Percentiles rank a stretch among this genome's conserved stretches.
Evolutionary conservation across 2,329 filamentous ascomycete genomes (phyloP).

Genomic region (Colletotrichum sp.): DNA sequence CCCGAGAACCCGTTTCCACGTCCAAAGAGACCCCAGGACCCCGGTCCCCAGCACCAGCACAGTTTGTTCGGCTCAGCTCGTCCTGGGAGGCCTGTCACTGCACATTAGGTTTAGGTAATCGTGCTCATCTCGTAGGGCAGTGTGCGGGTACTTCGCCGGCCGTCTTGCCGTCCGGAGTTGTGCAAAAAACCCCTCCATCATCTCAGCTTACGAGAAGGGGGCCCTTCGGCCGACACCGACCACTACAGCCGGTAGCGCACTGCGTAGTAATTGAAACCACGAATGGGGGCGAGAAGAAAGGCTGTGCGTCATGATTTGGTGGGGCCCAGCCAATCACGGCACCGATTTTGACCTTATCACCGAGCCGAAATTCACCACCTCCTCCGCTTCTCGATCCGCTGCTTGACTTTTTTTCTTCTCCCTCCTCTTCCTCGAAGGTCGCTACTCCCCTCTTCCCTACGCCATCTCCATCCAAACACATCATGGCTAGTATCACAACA

Average conservation of each 20-base stretch:
- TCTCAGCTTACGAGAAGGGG: neutral
- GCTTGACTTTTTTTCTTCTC: neutral
- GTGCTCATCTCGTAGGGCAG: neutral
- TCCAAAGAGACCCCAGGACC: neutral
- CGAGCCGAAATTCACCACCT: constrained; percentile 7
- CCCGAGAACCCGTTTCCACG: constrained; percentile 6
- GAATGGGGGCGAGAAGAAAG: neutral
- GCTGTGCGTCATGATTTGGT: constrained; percentile 7
- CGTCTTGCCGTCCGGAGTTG: neutral
- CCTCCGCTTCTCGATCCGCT: constrained; percentile 2
- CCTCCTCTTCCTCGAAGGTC: constrained; percentile 17
- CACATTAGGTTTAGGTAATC: constrained; percentile 10
- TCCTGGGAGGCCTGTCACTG: neutral
- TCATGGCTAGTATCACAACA: constrained; percentile 71
- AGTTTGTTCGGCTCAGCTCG: neutral
- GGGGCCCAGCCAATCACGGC: constrained; percentile 5
- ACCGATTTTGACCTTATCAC: constrained; percentile 6
- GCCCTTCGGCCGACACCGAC: neutral
- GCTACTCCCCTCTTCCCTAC: constrained; percentile 18
- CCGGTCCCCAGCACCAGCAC: neutral
- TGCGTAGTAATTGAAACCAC: neutral
- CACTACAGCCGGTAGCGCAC: neutral
- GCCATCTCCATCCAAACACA: constrained; percentile 25
- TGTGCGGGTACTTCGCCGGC: neutral
- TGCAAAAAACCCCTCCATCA: neutral